These are phyloP conservation scores for Colletotrichum sp. DNA, from an alignment of 2,329 filamentous ascomycete species.

Conservation along the genomic window DNA sequence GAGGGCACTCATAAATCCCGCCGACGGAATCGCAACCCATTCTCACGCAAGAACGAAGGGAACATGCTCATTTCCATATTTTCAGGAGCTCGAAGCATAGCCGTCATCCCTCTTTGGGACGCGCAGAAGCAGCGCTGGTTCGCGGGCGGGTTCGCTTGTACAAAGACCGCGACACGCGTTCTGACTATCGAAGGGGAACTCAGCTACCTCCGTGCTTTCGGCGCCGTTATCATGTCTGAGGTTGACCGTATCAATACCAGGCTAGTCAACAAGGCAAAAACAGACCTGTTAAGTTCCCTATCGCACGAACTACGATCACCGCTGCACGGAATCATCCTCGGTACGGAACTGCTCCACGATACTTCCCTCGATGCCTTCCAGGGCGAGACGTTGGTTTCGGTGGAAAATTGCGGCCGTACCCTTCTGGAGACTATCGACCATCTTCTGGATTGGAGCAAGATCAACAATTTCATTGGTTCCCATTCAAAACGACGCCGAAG, in stretches of 20 bases:
- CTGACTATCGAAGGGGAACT: conserved; percentile 54
- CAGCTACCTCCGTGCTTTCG: conserved; percentile 55
- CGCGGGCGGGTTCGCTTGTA: conserved; percentile 55
- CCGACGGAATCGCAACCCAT: neutral
- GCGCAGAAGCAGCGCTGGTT: conserved; percentile 50
- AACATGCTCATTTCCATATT: conserved; percentile 38
- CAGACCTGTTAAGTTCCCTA: conserved; percentile 63
- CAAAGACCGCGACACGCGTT: conserved; percentile 42
- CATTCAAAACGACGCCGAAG: neutral
- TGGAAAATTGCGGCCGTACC: conserved; percentile 49
- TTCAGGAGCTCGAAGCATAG: conserved; percentile 48
- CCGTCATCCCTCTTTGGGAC: conserved; percentile 55
- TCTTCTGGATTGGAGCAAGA: conserved; percentile 48
- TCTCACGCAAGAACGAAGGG: conserved; percentile 27
- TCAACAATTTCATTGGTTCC: conserved; percentile 33
- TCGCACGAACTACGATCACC: conserved; percentile 67
- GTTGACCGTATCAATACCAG: conserved; percentile 48
- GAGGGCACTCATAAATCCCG: neutral
- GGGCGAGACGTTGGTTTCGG: conserved; percentile 44
- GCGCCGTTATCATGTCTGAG: conserved; percentile 61
- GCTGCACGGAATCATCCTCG: conserved; percentile 63
- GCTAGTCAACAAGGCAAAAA: conserved; percentile 52
- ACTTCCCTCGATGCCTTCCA: conserved; percentile 49
- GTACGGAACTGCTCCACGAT: conserved; percentile 56
- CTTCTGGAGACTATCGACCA: conserved; percentile 54